These are phyloP conservation scores for Grosmannia clavigera DNA, from an alignment of 2,329 filamentous ascomycete genomes.

Conservation along the genomic window DNA sequence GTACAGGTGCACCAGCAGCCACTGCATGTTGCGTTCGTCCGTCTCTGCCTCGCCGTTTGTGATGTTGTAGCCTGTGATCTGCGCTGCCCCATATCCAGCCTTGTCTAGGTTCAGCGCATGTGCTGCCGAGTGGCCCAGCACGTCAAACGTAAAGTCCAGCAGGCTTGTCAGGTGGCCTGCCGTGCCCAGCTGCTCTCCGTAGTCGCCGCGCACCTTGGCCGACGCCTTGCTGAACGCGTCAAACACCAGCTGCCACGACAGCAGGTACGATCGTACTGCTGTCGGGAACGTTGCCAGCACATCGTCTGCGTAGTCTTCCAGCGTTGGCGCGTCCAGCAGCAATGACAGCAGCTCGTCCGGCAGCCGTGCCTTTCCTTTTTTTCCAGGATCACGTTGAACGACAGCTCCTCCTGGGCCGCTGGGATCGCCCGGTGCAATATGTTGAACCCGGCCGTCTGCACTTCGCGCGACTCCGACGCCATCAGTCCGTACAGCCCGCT, in stretches of 20 bases:
- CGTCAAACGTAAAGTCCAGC: constrained; percentile 70
- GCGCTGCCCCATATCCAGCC: constrained; percentile 42
- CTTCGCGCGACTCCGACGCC: constrained; percentile 57
- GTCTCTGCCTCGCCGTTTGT: constrained; percentile 41
- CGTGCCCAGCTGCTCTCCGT: constrained; percentile 66
- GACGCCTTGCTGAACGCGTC: constrained; percentile 71
- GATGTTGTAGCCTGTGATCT: constrained; percentile 44
- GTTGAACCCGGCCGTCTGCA: constrained; percentile 71
- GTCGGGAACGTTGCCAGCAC: constrained; percentile 57
- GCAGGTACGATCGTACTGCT: constrained; percentile 63
- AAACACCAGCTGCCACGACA: constrained; percentile 84
- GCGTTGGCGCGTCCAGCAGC: constrained; percentile 63
- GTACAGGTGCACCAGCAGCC: constrained; percentile 75
- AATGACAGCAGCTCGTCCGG: constrained; percentile 79
- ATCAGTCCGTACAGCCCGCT: constrained; percentile 64
- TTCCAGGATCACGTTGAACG: constrained; percentile 62
- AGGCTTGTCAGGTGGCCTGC: constrained; percentile 56
- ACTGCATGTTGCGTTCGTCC: constrained; percentile 64
- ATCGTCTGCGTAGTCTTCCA: constrained; percentile 54
- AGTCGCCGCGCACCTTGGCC: constrained; percentile 71
- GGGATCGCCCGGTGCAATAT: constrained; percentile 74
- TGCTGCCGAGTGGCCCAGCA: constrained; percentile 66
- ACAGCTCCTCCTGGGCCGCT: constrained; percentile 64
- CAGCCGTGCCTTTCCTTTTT: constrained; percentile 55
- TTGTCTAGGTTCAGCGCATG: constrained; percentile 64